Conservation (phyloP, 163 green algal species). For the Picocystis sp. region DNA sequence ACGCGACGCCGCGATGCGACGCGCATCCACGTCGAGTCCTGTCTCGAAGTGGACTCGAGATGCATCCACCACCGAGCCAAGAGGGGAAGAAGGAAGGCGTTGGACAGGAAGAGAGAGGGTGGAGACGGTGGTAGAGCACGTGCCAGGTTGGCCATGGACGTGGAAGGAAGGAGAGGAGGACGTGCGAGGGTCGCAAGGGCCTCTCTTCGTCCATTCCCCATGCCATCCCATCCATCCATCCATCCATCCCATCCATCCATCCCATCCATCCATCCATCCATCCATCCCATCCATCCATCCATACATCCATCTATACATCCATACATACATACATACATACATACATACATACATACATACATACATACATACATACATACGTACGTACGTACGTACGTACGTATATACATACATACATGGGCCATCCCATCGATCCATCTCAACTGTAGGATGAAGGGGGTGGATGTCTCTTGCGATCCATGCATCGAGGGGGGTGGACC, state of each 20-base stretch:
- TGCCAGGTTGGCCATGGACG: constrained; percentile 14
- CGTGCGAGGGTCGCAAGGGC: too few species aligned
- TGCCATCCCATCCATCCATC: constrained; percentile 6
- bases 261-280: constrained; percentile 6
- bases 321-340: constrained; percentile 13
- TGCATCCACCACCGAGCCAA: too few species aligned
- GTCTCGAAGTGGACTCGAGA: too few species aligned
- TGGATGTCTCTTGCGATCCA: too few species aligned
- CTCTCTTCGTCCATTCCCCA: background rate
- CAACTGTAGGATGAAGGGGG: too few species aligned
- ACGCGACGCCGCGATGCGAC: too few species aligned
- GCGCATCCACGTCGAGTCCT: too few species aligned
- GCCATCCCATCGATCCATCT: too few species aligned
- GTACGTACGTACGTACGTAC: constrained; percentile 2
- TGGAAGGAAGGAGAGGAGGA: background rate
- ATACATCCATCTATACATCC: constrained; percentile 2
- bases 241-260: constrained; percentile 1
- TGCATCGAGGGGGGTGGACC: too few species aligned
- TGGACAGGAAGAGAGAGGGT: too few species aligned
- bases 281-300: background rate
- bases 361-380: constrained; percentile 11
- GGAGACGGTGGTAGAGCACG: background rate
- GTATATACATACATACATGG: constrained; percentile 12
- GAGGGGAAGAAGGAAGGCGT: too few species aligned
- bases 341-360: constrained; percentile 14